Evolutionary conservation across 2,329 filamentous ascomycete genomes (phyloP).

Genomic region (Pezicula neosporulosa): DNA sequence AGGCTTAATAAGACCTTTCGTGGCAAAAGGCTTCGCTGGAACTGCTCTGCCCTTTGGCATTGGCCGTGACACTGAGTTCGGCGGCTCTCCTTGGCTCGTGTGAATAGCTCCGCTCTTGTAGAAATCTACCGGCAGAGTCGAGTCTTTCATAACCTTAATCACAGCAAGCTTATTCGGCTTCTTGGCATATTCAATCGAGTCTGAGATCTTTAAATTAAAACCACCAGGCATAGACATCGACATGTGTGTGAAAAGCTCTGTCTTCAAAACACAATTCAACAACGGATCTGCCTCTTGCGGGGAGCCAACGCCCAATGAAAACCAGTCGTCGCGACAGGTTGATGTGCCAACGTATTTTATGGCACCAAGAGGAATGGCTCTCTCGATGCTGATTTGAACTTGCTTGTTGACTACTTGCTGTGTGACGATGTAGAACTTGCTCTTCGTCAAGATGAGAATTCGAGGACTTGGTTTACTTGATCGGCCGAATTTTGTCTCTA

Average conservation of each 20-base stretch:
- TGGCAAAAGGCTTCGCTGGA: constrained; percentile 85
- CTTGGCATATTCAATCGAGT: constrained; percentile 92
- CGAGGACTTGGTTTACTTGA: constrained; percentile 91
- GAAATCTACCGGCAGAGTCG: constrained; percentile 69
- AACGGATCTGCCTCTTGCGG: constrained; percentile 91
- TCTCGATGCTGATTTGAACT: constrained; percentile 76
- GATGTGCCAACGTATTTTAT: constrained; percentile 87
- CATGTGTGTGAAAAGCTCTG: constrained; percentile 93
- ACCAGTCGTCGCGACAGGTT: constrained; percentile 90
- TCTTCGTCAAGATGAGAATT: constrained; percentile 78
- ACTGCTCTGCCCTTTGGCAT: constrained; percentile 86
- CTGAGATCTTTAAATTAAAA: constrained; percentile 78
- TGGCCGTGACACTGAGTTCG: constrained; percentile 77
- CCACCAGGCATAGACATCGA: constrained; percentile 69
- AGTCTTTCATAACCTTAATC: constrained; percentile 89
- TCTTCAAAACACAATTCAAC: constrained; percentile 91
- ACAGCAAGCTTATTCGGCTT: constrained; percentile 89
- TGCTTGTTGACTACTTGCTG: constrained; percentile 81
- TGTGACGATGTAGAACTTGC: constrained; percentile 84
- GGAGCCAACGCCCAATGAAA: constrained; percentile 85
- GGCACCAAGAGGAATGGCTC: constrained; percentile 76
- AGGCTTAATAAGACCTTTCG: constrained; percentile 86
- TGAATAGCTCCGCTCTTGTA: constrained; percentile 96
- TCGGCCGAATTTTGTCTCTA: constrained; percentile 93
- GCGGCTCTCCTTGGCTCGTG: constrained; percentile 77